Evolutionary conservation across 805 yeast genomes (phyloP).

Genomic region (Yamadazyma sp.): DNA sequence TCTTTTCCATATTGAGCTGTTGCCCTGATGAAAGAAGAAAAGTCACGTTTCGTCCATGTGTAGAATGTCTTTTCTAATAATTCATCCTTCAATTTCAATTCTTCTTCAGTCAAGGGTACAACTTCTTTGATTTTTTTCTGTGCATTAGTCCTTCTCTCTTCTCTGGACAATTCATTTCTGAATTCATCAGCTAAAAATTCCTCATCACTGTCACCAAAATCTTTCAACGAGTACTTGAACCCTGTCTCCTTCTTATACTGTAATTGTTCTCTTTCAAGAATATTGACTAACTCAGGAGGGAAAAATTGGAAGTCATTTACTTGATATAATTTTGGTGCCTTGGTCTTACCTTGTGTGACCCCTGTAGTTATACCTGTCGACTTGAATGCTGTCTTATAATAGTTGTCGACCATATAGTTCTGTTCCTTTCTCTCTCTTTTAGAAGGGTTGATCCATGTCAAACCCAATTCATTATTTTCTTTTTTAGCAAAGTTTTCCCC

Average conservation of each 20-base stretch:
- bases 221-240: conserved; percentile 56
- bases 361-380: conserved; percentile 18
- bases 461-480: conserved; percentile 34
- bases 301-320: conserved; percentile 76
- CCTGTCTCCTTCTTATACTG: conserved; percentile 59
- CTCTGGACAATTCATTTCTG: conserved; percentile 35
- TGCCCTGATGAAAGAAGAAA: conserved; percentile 66
- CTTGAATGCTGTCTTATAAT: conserved; percentile 66
- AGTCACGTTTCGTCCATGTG: conserved; percentile 73
- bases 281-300: conserved; percentile 48
- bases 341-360: conserved; percentile 28
- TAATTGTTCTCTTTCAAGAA: conserved; percentile 63
- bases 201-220: conserved; percentile 56
- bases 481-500: conserved; percentile 77
- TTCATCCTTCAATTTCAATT: conserved; percentile 49
- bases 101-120: conserved; percentile 62
- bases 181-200: conserved; percentile 48
- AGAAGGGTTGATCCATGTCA: conserved; percentile 71
- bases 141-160: conserved; percentile 43
- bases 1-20: conserved; percentile 65
- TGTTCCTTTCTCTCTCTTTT: conserved; percentile 77
- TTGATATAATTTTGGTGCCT: conserved; percentile 61
- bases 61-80: conserved; percentile 57
- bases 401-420: conserved; percentile 72
- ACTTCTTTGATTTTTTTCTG: conserved; percentile 54